Evolutionary conservation across 208 protist species (phyloP), one percentile per base, ranked within the genome.

Genomic region (Leishmania major): DNA sequence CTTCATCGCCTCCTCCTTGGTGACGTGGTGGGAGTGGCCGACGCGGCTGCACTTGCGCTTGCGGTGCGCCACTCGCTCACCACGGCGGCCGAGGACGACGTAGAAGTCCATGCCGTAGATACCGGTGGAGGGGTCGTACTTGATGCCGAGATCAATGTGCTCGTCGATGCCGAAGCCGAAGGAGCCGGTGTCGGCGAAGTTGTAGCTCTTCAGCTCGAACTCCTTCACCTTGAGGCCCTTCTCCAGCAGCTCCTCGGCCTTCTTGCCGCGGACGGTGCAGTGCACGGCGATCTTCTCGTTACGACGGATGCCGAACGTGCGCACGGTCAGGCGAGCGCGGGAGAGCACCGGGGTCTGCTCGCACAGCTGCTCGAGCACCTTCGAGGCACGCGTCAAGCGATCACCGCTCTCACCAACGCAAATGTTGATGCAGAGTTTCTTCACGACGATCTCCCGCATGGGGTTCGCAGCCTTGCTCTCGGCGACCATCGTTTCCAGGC

Each of bases 141-240:
- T 99, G 92, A 99, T 98, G 83, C 99, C 99, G 66, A 99, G 98
- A 97, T 99, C 99, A 84, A 99, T 99, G 98, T 99, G 99, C 96
- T 99, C 99, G 82, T 98, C 91, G 90, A 99, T 99, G 95, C 99
- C 99, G 89, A 99, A 99, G 84, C 99, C 99, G 86, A 99, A 99
- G 98, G 98, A 99, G 86, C 99, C 99, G 62, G 89, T 99, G 77
- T 94, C 82, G 79, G 95, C 97, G 95, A 99, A 99, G 93, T 99
- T 99, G 83, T 93, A 94, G 75, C 88, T 89, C 90, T 96, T 92
- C 77, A 99, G 95, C 93, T 99, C 99, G 87, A 99, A 99, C 89
- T 99, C 99, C 95, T 99, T 99, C 74, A 99, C 99, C 92, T 98
- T 97, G 60, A 99, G 95, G 88, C 98, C 99, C 78, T 97, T 94